phyloP scores from a whole-genome alignment of 2,329 filamentous ascomycete genomes.

The Pseudogymnoascus sp. region DNA sequence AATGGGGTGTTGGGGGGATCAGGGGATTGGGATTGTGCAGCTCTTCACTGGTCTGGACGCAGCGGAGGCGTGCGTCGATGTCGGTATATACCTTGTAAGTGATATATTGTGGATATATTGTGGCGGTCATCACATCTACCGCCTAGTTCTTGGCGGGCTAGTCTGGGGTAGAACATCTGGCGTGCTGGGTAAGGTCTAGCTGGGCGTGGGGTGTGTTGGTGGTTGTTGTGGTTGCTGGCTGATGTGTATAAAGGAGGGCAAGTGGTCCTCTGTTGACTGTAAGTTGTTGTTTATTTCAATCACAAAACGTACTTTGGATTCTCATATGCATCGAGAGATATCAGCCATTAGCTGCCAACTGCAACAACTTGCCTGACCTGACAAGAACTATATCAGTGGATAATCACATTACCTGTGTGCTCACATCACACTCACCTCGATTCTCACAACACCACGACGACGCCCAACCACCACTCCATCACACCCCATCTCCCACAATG shows the following conservation, averaged over 20 bases:
- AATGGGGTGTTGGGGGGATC: background rate
- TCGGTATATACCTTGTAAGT: background rate
- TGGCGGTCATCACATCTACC: background rate
- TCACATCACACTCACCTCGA: background rate
- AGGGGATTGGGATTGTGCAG: background rate
- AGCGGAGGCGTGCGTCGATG: background rate
- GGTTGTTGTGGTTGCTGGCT: background rate
- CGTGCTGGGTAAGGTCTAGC: background rate
- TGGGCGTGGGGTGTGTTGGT: background rate
- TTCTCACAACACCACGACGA: background rate
- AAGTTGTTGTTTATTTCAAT: background rate
- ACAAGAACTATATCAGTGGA: background rate
- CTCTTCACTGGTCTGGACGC: background rate
- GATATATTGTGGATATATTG: background rate
- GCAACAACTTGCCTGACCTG: background rate
- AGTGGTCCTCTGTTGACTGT: background rate
- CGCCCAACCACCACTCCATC: background rate
- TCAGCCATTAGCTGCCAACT: background rate
- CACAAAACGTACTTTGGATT: background rate
- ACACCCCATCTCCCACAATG: background rate
- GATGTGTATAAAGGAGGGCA: background rate
- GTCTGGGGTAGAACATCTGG: background rate
- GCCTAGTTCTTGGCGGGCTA: background rate
- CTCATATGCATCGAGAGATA: background rate
- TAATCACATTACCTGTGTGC: background rate